Percentiles rank a stretch among this genome's conserved stretches.
phyloP scores from a whole-genome alignment of 2,329 filamentous ascomycete genomes.

The Botrytis aclada region DNA sequence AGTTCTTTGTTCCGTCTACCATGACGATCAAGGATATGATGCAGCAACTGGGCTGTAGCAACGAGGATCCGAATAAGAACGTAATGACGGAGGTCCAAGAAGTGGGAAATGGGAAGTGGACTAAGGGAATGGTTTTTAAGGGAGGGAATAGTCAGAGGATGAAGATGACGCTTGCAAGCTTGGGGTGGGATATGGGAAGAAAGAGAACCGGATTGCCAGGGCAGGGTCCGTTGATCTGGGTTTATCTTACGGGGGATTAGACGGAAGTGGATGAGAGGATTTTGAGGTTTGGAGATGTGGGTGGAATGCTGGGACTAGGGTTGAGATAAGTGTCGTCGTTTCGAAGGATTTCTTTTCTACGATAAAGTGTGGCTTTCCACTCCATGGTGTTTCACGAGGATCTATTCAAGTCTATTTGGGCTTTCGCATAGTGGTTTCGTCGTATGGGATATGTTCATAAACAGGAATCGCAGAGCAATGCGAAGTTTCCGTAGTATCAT shows the following conservation, averaged over 20 bases:
- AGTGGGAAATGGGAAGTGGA: slow-evolving; percentile 57
- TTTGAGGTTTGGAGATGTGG: neutral
- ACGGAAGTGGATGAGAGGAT: neutral
- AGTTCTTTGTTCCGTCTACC: slow-evolving; percentile 48
- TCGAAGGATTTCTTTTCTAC: neutral
- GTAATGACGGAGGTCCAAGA: slow-evolving; percentile 54
- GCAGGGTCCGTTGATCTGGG: slow-evolving; percentile 55
- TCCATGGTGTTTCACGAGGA: neutral
- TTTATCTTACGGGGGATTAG: slow-evolving; percentile 54
- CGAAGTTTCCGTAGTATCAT: neutral
- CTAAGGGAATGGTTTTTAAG: slow-evolving; percentile 50
- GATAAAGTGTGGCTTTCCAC: neutral
- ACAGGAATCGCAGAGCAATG: neutral
- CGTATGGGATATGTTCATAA: neutral
- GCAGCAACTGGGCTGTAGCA: slow-evolving; percentile 55
- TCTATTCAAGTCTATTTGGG: neutral
- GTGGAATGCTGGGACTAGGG: too few relatives aligned
- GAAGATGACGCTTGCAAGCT: slow-evolving; percentile 49
- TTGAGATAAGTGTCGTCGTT: neutral
- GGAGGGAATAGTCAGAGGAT: slow-evolving; percentile 50
- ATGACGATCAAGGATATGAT: slow-evolving; percentile 56
- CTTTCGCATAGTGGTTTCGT: neutral
- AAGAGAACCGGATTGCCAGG: slow-evolving; percentile 43
- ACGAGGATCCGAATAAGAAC: slow-evolving; percentile 51
- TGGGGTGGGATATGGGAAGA: slow-evolving; percentile 57